Conservation (phyloP, 2,329 filamentous ascomycete genomes). For the Aspergillus neoniger region DNA sequence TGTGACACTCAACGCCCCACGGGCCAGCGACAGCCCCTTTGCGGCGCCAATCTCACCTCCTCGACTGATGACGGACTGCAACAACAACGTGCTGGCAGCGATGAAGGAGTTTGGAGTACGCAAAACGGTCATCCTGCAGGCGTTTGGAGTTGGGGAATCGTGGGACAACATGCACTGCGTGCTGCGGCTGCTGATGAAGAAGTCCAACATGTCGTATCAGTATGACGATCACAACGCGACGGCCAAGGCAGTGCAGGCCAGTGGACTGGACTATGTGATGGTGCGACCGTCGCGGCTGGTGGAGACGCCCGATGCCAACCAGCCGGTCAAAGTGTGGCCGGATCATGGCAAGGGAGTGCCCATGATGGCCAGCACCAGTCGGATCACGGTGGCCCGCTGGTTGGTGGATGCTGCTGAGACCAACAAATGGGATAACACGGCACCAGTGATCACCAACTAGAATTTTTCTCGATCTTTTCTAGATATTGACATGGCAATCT, state of each 20-base stretch:
- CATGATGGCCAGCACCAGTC: slow-evolving; percentile 42
- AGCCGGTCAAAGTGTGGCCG: slow-evolving; percentile 43
- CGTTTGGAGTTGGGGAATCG: slow-evolving; percentile 53
- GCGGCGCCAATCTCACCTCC: slow-evolving; percentile 47
- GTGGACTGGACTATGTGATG: slow-evolving; percentile 46
- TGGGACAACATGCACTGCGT: slow-evolving; percentile 45
- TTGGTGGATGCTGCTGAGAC: slow-evolving; percentile 49
- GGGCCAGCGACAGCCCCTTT: slow-evolving; percentile 52
- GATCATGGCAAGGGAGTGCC: slow-evolving; percentile 47
- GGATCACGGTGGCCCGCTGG: slow-evolving; percentile 49
- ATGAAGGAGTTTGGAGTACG: slow-evolving; percentile 41
- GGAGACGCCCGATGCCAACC: slow-evolving; percentile 35
- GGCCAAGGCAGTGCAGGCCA: slow-evolving; percentile 44
- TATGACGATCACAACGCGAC: slow-evolving; percentile 53
- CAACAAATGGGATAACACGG: slow-evolving; percentile 44
- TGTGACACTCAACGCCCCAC: slow-evolving; percentile 52
- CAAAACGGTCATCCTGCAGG: slow-evolving; percentile 54
- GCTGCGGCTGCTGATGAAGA: slow-evolving; percentile 49
- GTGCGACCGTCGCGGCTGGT: slow-evolving; percentile 49
- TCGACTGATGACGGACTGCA: slow-evolving; percentile 50
- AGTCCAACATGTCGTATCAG: slow-evolving; percentile 51
- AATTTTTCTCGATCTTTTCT: background rate
- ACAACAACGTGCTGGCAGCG: slow-evolving; percentile 39
- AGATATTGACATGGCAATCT: no score
- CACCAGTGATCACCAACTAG: slow-evolving; percentile 52